phyloP scores from a whole-genome alignment of 257 asterid species.

The Solanum chaucha region DNA sequence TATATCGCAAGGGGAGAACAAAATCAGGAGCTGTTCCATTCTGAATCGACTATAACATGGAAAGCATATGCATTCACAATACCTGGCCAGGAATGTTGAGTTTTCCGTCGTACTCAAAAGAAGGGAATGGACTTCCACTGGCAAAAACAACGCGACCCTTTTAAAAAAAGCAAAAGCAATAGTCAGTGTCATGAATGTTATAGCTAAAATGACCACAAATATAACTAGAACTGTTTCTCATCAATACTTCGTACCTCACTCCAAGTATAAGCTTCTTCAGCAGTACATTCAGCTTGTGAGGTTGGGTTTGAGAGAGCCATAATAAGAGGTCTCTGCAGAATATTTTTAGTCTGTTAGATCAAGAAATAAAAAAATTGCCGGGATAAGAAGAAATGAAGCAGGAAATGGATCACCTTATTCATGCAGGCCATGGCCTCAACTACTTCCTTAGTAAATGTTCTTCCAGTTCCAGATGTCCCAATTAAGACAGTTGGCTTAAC shows the following conservation, averaged over 20 bases:
- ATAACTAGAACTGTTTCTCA: not conserved
- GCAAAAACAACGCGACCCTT: slow-evolving; percentile 89
- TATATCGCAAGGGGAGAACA: not conserved
- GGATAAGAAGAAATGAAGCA: too few relatives aligned
- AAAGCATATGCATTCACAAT: not conserved
- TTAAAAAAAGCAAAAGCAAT: not conserved
- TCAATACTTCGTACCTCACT: slow-evolving; percentile 41
- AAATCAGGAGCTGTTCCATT: not conserved
- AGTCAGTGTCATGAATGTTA: not conserved
- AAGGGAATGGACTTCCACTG: slow-evolving; percentile 96
- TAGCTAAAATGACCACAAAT: not conserved
- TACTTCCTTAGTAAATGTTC: too few relatives aligned
- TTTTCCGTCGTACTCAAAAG: slow-evolving; percentile 66
- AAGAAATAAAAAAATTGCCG: too few relatives aligned
- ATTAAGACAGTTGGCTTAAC: too few relatives aligned
- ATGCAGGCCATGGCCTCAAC: too few relatives aligned
- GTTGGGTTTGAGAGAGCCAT: slow-evolving; percentile 99
- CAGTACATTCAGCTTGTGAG: slow-evolving; percentile 98
- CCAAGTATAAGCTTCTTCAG: slow-evolving; percentile 96
- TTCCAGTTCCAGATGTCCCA: too few relatives aligned
- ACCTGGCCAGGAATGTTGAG: slow-evolving; percentile 83
- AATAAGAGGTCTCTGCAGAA: slow-evolving; percentile 77
- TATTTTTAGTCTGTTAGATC: too few relatives aligned
- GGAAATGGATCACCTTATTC: too few relatives aligned
- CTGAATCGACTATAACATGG: not conserved